Percentiles rank a stretch among this genome's conserved stretches.
Evolutionary conservation across 345 rosid genomes (phyloP).

Genomic region (Corchorus capsularis): DNA sequence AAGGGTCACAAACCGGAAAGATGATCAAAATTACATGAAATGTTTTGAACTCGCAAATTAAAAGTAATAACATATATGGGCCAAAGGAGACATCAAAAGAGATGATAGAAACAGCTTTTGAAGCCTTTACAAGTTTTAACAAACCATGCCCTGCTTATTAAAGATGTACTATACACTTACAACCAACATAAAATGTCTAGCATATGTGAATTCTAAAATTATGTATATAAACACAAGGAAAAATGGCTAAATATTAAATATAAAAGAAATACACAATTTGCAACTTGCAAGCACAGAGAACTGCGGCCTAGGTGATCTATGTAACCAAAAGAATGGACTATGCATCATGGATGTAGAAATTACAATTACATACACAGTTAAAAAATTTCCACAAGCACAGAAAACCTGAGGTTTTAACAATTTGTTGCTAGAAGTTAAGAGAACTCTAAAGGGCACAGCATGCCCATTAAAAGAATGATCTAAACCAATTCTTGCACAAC

Average conservation of each 20-base stretch:
- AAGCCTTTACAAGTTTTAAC: neutral
- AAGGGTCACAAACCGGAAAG: too few species aligned
- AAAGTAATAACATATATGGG: neutral
- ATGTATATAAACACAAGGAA: neutral
- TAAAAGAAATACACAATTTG: neutral
- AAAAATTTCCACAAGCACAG: neutral
- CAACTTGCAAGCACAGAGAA: neutral
- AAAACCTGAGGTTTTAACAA: neutral
- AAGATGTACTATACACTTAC: neutral
- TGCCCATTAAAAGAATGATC: neutral
- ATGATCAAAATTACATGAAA: too few species aligned
- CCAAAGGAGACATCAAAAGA: neutral
- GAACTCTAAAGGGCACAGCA: neutral
- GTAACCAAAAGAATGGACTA: neutral
- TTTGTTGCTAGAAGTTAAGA: neutral
- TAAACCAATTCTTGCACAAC: neutral
- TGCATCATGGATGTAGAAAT: too few species aligned
- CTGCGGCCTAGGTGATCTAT: neutral
- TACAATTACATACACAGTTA: neutral
- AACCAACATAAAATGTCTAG: neutral
- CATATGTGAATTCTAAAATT: neutral
- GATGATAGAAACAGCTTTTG: neutral
- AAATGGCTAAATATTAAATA: neutral
- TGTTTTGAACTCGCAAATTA: too few species aligned
- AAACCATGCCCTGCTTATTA: neutral